phyloP scores from a whole-genome alignment of 352 stramenopile species.

The Phytophthora ohioensis region DNA sequence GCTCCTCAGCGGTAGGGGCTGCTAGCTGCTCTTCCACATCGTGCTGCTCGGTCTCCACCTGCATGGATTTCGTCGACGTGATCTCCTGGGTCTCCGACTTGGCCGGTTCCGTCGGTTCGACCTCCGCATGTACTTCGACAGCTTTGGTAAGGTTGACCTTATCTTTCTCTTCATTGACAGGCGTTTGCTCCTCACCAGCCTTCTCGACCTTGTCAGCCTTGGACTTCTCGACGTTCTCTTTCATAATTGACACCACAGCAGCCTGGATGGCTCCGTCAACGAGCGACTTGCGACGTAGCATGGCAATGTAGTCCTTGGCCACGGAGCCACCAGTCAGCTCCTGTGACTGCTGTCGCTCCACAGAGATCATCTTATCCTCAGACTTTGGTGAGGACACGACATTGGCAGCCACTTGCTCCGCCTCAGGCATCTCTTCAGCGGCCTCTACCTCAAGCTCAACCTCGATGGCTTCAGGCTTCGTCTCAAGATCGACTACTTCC shows the following conservation, averaged over 20 bases:
- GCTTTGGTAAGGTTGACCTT: neutral
- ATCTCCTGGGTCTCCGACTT: constrained; percentile 1
- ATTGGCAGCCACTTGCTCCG: constrained; percentile 5
- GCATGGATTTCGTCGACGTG: neutral
- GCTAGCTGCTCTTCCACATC: neutral
- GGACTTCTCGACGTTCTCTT: constrained; percentile 34
- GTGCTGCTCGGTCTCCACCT: neutral
- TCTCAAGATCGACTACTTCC: constrained; percentile 14
- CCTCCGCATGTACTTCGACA: neutral
- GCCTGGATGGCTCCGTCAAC: constrained; percentile 44
- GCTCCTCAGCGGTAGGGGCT: neutral
- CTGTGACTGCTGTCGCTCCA: constrained; percentile 5
- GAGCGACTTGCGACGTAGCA: constrained; percentile 25
- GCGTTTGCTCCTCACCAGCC: neutral
- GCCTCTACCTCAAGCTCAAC: constrained; percentile 12
- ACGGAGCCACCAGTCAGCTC: constrained; percentile 15
- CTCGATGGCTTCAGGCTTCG: constrained; percentile 13
- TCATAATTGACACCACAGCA: constrained; percentile 45
- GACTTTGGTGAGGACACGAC: constrained; percentile 9
- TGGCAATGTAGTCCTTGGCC: constrained; percentile 34
- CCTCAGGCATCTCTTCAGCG: constrained; percentile 13
- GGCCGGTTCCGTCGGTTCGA: neutral
- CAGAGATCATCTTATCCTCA: neutral
- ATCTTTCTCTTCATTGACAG: constrained; percentile 2
- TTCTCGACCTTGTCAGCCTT: constrained; percentile 21